Base-by-base conservation (phyloP, 2,329 filamentous ascomycete species). In the Scytalidium sp. region DNA sequence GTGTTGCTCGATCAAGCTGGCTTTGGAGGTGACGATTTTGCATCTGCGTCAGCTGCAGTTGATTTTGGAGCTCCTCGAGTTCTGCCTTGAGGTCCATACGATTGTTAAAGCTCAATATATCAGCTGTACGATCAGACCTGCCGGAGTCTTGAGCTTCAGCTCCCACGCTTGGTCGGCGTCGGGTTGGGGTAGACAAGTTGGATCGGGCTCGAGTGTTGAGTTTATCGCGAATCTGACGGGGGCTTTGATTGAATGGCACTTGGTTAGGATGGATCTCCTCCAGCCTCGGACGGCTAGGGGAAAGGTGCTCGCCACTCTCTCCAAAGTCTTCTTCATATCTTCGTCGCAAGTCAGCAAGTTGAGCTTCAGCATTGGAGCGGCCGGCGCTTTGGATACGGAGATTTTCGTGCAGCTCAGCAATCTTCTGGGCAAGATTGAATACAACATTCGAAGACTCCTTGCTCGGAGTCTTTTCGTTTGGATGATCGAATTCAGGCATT, bases 41-140 rank as follows among this genome's bases (percentile, higher is more conserved):
- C 90, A 97, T 96, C 68, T 97, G 88, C 3, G 88, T 85, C 66
- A 97, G 83, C 64, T 97, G 93, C 46, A 97, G 80, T 66, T 96
- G 90, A 65, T 95, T 97, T 66, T 97, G 93, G 21, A 96, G 78
- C 67, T 96, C 85, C 66, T 97, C 93, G 11, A 97, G 77, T 62
- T 97, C 92, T 3, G 90, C 82, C 62, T 92, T 94, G 52, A 96
- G 75, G 64, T 97, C 93, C 85, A 95, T 93, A 36, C 87, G 85
- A 63, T 87, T 90, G 71, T 94, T 93, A 70, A 90, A 90, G 57
- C 85, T 86, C 40, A 91, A 75, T 15, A 90, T 88, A 66, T 97
- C 93, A 20, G 87, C 83, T 1, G 90, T 96, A 50, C 84, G 81
- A 64, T 97, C 93, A 2, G 92, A 96, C 39, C 87, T 84, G 50